phyloP scores from a whole-genome alignment of 1,284 basidiomycete genomes.

The Afroboletus lepidellus region DNA sequence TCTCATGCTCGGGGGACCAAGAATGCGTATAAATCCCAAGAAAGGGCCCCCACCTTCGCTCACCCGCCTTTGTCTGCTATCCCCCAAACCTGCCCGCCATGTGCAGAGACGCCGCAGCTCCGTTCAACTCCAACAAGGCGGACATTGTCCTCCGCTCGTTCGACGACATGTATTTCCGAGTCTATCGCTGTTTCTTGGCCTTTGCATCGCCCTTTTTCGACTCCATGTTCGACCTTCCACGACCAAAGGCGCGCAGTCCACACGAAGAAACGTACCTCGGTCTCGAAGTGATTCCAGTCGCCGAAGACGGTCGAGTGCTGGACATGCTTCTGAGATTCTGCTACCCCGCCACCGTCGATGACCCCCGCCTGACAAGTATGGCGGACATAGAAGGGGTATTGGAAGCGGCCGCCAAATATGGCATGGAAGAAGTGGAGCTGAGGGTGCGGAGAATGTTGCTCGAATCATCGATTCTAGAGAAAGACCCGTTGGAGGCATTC shows the following conservation, averaged over 20 bases:
- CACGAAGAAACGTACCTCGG: conserved; percentile 16
- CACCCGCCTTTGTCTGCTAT: conserved; percentile 1
- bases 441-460: conserved; percentile 23
- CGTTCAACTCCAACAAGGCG: conserved; percentile 29
- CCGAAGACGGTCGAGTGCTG: conserved; percentile 35
- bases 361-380: conserved; percentile 12
- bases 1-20: conserved; percentile 9
- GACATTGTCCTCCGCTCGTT: conserved; percentile 39
- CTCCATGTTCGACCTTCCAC: conserved; percentile 38
- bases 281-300: conserved; percentile 33
- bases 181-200: conserved; percentile 35
- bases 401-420: conserved; percentile 38
- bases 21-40: conserved; percentile 13
- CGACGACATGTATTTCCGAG: conserved; percentile 38
- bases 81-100: conserved; percentile 11
- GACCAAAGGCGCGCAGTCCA: conserved; percentile 8
- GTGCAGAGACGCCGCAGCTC: conserved; percentile 24
- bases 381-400: conserved; percentile 27
- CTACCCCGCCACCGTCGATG: conserved; percentile 34
- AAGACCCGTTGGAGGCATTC: conserved; percentile 36
- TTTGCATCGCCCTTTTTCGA: conserved; percentile 39
- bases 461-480: conserved; percentile 23
- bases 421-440: conserved; percentile 34
- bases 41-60: background rate
- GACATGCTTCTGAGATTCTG: conserved; percentile 38